These are phyloP conservation scores for Populus tomentosa DNA, from an alignment of 441 rosid genomes.

Conservation along the genomic window DNA sequence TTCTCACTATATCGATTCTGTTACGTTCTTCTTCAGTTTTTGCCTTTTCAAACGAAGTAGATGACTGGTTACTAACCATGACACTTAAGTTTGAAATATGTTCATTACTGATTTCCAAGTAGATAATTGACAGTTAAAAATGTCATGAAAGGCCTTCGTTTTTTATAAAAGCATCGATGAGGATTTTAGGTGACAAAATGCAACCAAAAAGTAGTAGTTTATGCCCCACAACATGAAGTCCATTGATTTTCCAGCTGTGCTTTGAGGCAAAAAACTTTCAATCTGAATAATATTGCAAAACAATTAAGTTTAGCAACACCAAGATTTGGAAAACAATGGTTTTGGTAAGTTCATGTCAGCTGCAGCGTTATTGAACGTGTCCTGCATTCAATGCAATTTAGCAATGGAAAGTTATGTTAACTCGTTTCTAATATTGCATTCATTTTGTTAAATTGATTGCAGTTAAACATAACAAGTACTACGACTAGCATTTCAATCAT, in stretches of 20 bases:
- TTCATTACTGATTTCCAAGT: background rate
- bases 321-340: background rate
- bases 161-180: background rate
- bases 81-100: background rate
- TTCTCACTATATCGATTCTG: background rate
- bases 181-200: background rate
- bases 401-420: background rate
- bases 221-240: background rate
- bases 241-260: background rate
- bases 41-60: background rate
- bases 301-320: background rate
- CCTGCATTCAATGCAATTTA: background rate
- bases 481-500: slow-evolving; percentile 49
- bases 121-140: background rate
- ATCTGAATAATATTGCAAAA: background rate
- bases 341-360: background rate
- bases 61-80: background rate
- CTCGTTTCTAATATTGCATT: background rate
- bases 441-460: slow-evolving; percentile 15
- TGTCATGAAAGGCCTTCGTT: background rate
- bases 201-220: background rate
- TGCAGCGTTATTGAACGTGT: background rate
- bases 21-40: background rate
- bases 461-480: slow-evolving; percentile 34
- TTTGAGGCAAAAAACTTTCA: background rate